phyloP scores from a whole-genome alignment of 768 basidiomycete genomes.

The Gymnopilus dilepis region DNA sequence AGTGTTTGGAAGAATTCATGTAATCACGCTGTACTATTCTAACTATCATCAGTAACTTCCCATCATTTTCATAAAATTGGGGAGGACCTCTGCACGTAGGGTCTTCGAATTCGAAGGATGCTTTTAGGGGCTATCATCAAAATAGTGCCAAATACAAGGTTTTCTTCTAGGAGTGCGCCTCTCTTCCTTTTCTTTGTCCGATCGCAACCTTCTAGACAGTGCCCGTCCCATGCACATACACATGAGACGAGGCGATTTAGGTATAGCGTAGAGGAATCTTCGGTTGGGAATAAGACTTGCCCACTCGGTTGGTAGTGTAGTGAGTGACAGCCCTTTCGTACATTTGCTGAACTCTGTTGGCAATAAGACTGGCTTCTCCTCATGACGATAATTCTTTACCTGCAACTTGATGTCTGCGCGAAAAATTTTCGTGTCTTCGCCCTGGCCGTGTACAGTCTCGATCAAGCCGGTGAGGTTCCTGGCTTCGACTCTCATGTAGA shows the following conservation, averaged over 20 bases:
- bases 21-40: no score
- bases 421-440: no score
- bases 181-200: constrained; percentile 22
- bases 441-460: no score
- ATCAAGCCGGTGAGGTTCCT: no score
- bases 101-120: no score
- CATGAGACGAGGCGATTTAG: constrained; percentile 71
- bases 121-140: not conserved
- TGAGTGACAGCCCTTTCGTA: constrained; percentile 74
- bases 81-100: no score
- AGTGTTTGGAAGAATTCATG: constrained; percentile 54
- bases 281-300: constrained; percentile 66
- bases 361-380: not conserved
- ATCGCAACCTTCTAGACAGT: constrained; percentile 77
- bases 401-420: no score
- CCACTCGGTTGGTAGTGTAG: constrained; percentile 52
- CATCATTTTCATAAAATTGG: no score
- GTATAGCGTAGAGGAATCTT: constrained; percentile 61
- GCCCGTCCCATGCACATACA: constrained; percentile 52
- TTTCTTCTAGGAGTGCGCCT: not conserved
- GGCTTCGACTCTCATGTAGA: no score
- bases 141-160: constrained; percentile 12
- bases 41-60: no score
- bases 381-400: no score
- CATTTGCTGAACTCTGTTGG: constrained; percentile 31